These are phyloP conservation scores for Pholiota molesta DNA, from an alignment of 768 basidiomycete species.

Conservation along the genomic window DNA sequence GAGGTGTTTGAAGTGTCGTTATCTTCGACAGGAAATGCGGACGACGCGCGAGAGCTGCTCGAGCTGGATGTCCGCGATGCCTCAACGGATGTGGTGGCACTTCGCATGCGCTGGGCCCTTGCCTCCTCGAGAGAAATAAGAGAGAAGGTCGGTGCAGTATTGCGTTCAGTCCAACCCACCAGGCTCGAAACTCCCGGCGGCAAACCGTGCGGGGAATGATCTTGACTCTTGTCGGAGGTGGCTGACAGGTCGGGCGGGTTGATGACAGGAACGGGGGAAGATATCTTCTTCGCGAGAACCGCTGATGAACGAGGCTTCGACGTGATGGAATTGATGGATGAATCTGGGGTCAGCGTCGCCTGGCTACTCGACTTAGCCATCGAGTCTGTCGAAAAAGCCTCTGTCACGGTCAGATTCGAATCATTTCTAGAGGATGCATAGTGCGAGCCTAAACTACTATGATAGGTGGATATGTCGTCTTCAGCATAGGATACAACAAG, in stretches of 20 bases:
- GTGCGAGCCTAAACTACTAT: slow-evolving; percentile 25
- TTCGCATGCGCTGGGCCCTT: slow-evolving; percentile 67
- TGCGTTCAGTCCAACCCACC: slow-evolving; percentile 56
- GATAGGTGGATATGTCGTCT: slow-evolving; percentile 31
- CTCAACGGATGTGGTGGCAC: slow-evolving; percentile 36
- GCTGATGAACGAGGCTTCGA: slow-evolving; percentile 34
- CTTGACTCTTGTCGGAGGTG: slow-evolving; percentile 29
- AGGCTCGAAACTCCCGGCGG: slow-evolving; percentile 34
- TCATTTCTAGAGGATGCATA: slow-evolving; percentile 44
- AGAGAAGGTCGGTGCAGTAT: slow-evolving; percentile 52
- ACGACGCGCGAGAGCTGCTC: slow-evolving; percentile 27
- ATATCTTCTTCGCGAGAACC: slow-evolving; percentile 56
- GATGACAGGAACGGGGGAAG: slow-evolving; percentile 52
- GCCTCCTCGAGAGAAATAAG: slow-evolving; percentile 83
- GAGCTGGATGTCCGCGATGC: slow-evolving; percentile 28
- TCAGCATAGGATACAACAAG: slow-evolving; percentile 46
- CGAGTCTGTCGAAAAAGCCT: slow-evolving; percentile 34
- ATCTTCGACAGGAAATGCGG: slow-evolving; percentile 32
- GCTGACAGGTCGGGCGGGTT: slow-evolving; percentile 27
- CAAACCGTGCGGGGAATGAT: slow-evolving; percentile 13
- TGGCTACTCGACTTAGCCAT: slow-evolving; percentile 33
- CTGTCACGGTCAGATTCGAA: slow-evolving; percentile 54
- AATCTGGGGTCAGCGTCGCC: slow-evolving; percentile 38
- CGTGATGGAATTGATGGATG: slow-evolving; percentile 32
- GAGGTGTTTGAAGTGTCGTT: slow-evolving; percentile 25